Evolutionary conservation across 2,329 filamentous ascomycete genomes (phyloP).

Genomic region (Sclerotinia sclerotiorum): DNA sequence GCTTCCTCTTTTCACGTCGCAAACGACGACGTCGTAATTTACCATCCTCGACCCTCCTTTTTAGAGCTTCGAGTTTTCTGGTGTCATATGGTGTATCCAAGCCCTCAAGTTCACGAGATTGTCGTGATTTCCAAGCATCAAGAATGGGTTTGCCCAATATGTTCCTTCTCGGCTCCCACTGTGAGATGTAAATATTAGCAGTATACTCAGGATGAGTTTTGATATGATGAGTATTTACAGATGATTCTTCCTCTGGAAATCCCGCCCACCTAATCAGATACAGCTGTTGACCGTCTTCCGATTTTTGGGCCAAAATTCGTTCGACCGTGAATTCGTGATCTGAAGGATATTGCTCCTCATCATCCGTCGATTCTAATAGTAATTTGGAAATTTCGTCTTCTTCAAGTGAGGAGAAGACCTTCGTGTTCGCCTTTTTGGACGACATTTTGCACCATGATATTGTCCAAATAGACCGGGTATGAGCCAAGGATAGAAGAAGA

Average conservation of each 20-base stretch:
- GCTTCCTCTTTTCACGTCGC: conserved; percentile 31
- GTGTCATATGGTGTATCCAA: conserved; percentile 33
- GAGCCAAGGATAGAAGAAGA: not conserved
- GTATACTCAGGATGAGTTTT: not conserved
- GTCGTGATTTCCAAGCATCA: conserved; percentile 39
- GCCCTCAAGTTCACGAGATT: conserved; percentile 28
- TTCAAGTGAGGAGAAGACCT: conserved; percentile 35
- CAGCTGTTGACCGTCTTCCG: conserved; percentile 40
- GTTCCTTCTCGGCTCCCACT: conserved; percentile 50
- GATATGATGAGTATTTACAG: conserved; percentile 33
- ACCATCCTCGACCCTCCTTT: conserved; percentile 22
- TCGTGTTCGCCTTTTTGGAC: not conserved
- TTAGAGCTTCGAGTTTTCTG: conserved; percentile 25
- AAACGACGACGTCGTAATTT: conserved; percentile 30
- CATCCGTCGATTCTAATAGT: conserved; percentile 54
- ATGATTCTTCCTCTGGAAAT: conserved; percentile 57
- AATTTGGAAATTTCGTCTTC: conserved; percentile 57
- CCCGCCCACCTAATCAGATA: conserved; percentile 66
- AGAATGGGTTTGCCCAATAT: conserved; percentile 44
- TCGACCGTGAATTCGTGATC: conserved; percentile 45
- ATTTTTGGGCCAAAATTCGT: conserved; percentile 51
- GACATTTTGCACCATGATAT: conserved; percentile 4
- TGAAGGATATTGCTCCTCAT: conserved; percentile 25
- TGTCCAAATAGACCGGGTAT: not conserved
- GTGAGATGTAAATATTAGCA: not conserved